Conservation (phyloP, 2,329 filamentous ascomycete species). For the Penicillium crustosum region DNA sequence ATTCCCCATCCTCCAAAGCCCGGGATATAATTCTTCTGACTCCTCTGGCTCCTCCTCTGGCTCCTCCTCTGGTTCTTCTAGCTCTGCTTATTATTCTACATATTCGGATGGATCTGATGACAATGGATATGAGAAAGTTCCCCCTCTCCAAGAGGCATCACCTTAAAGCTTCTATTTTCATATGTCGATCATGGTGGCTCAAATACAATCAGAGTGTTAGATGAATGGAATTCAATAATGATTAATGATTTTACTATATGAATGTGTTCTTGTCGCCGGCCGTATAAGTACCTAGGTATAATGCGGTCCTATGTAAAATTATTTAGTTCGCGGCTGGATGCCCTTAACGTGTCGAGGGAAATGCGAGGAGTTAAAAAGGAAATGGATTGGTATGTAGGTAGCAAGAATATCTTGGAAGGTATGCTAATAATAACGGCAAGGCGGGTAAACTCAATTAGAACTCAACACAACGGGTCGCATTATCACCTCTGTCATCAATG, state of each 20-base stretch:
- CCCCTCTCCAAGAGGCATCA: background rate
- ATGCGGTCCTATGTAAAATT: background rate
- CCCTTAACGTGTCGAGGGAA: too few relatives aligned
- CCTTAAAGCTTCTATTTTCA: background rate
- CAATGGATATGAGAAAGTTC: background rate
- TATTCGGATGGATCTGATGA: background rate
- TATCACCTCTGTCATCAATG: slow-evolving; percentile 1
- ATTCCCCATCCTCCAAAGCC: too few relatives aligned
- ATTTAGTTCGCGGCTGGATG: background rate
- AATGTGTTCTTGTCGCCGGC: background rate
- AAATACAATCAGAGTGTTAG: background rate
- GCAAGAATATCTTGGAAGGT: slow-evolving; percentile 2
- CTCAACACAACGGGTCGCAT: background rate
- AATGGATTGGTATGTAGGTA: background rate
- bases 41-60: background rate
- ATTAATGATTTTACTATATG: background rate
- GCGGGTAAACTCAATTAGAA: background rate
- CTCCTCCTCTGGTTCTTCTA: background rate
- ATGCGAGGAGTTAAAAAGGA: background rate
- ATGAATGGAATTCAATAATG: background rate
- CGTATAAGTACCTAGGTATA: background rate
- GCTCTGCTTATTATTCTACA: background rate
- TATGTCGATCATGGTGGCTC: background rate
- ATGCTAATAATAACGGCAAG: slow-evolving; percentile 9
- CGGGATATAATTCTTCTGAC: background rate